These are phyloP conservation scores for Rhodotorula kratochvilovae DNA, from an alignment of 768 basidiomycete genomes.

Conservation along the genomic window DNA sequence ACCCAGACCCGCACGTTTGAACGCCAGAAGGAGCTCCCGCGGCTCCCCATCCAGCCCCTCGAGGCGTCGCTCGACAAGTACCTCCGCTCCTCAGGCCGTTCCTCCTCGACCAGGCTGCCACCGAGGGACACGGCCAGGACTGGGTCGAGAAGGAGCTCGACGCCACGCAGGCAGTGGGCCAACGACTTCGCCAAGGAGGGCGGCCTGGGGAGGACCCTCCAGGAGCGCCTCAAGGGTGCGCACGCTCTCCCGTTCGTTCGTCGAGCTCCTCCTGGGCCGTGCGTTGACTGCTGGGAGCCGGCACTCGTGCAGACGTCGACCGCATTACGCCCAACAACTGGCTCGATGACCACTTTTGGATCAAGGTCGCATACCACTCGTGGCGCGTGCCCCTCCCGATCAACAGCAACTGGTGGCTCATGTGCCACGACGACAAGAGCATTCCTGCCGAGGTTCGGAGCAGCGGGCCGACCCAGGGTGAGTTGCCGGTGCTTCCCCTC, in stretches of 20 bases:
- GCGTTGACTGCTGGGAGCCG: neutral
- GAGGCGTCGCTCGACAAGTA: conserved; percentile 71
- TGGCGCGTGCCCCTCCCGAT: conserved; percentile 78
- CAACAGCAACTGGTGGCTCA: conserved; percentile 95
- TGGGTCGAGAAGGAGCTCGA: conserved; percentile 55
- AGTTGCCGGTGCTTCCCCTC: neutral
- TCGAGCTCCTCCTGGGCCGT: conserved; percentile 10
- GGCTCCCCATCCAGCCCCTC: conserved; percentile 78
- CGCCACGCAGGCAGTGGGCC: conserved; percentile 59
- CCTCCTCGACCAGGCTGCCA: conserved; percentile 66
- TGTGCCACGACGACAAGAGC: conserved; percentile 67
- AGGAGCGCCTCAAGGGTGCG: conserved; percentile 68
- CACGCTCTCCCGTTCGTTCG: neutral
- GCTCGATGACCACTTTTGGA: conserved; percentile 92
- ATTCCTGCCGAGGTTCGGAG: conserved; percentile 53
- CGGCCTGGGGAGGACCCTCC: conserved; percentile 65
- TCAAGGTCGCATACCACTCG: conserved; percentile 77
- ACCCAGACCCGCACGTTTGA: conserved; percentile 47
- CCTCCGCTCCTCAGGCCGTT: conserved; percentile 73
- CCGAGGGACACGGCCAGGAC: conserved; percentile 43
- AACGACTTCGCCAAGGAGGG: conserved; percentile 59
- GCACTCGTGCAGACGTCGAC: conserved; percentile 62
- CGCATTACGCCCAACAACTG: conserved; percentile 79
- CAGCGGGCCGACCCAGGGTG: conserved; percentile 30
- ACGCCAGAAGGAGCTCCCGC: conserved; percentile 53